These are phyloP conservation scores for Penicillium ucsense DNA, from an alignment of 495 filamentous ascomycete genomes.

Conservation along the genomic window DNA sequence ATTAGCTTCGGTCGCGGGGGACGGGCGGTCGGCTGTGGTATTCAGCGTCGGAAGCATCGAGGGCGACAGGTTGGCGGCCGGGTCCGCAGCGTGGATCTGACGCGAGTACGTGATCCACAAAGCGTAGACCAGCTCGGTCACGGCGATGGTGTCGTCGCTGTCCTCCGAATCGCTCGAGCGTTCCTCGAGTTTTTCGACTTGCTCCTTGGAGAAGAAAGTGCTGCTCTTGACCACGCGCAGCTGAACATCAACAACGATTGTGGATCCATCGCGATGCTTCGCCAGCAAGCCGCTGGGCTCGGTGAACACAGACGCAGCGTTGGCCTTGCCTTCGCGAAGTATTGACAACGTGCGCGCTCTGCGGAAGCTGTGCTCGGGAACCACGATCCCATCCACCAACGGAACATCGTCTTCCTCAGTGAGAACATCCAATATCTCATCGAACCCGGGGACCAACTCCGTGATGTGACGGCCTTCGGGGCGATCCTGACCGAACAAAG, in stretches of 20 bases:
- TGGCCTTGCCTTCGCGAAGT: slow-evolving; percentile 65
- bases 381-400: slow-evolving; percentile 86
- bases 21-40: slow-evolving; percentile 1
- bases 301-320: slow-evolving; percentile 64
- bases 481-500: slow-evolving; percentile 77
- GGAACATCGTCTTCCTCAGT: slow-evolving; percentile 76
- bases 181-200: slow-evolving; percentile 26
- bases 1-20: slow-evolving; percentile 4
- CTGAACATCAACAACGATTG: slow-evolving; percentile 88
- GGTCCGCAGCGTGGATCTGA: slow-evolving; percentile 69
- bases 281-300: slow-evolving; percentile 75
- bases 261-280: slow-evolving; percentile 77
- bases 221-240: slow-evolving; percentile 92
- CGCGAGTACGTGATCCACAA: slow-evolving; percentile 96
- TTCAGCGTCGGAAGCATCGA: slow-evolving; percentile 12
- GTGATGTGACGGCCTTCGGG: slow-evolving; percentile 72
- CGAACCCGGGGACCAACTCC: slow-evolving; percentile 78
- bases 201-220: slow-evolving; percentile 36
- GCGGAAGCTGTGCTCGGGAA: slow-evolving; percentile 92
- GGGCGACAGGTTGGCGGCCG: slow-evolving; percentile 41
- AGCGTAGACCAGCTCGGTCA: slow-evolving; percentile 82
- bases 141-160: slow-evolving; percentile 29
- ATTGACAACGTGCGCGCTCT: slow-evolving; percentile 76
- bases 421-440: slow-evolving; percentile 67
- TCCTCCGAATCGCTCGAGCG: slow-evolving; percentile 27